phyloP scores from a whole-genome alignment of 164 flowering plant species.

The Magnolia changhungtana region DNA sequence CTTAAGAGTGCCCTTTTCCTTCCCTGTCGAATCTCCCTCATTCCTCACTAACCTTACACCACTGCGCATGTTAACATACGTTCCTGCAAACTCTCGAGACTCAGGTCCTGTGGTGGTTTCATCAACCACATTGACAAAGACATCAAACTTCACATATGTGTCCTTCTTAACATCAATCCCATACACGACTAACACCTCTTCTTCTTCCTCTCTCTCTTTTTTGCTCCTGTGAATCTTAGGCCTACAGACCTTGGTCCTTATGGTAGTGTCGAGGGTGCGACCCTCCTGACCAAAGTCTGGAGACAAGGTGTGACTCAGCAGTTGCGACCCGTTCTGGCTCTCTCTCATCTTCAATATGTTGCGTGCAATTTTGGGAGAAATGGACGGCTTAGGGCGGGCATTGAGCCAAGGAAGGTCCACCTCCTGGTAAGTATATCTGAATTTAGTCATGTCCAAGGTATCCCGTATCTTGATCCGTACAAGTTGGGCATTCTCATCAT shows the following conservation, averaged over 20 bases:
- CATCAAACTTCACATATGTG: conserved; percentile 28
- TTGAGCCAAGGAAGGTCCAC: conserved; percentile 21
- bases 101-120: conserved; percentile 22
- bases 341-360: conserved; percentile 19
- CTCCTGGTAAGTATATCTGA: conserved; percentile 17
- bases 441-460: conserved; percentile 21
- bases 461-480: conserved; percentile 22
- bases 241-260: conserved; percentile 13
- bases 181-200: conserved; percentile 17
- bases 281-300: conserved; percentile 17
- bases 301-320: background rate
- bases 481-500: conserved; percentile 11
- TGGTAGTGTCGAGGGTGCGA: conserved; percentile 14
- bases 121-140: conserved; percentile 21
- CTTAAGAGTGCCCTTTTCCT: conserved; percentile 20
- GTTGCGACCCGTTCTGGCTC: background rate
- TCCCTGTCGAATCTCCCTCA: conserved; percentile 13
- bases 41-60: conserved; percentile 20
- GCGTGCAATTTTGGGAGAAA: conserved; percentile 25
- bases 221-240: background rate
- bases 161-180: conserved; percentile 26
- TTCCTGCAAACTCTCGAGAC: conserved; percentile 29
- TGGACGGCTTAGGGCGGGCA: conserved; percentile 26
- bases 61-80: conserved; percentile 21
- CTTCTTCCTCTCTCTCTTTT: conserved; percentile 10